Base-by-base conservation (phyloP, 1,284 basidiomycete genomes). In the Cystobasidium pallidum region DNA sequence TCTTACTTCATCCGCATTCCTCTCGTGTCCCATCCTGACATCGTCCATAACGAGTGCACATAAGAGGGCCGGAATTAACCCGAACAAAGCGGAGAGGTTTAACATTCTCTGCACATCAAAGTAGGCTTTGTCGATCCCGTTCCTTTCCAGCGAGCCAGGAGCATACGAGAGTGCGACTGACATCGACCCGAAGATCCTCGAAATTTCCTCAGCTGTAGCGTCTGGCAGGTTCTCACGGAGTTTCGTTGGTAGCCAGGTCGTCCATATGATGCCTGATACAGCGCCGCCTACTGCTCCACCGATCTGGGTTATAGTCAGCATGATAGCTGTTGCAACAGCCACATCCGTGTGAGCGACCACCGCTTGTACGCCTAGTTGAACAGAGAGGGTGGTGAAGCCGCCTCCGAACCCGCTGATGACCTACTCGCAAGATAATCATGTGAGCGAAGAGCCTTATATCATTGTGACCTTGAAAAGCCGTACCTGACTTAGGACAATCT, bases 231-330 rank as follows among this genome's bases (percentile, higher is more conserved):
- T 67, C 2, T 24, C 7, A 13, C 28, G 24, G 1, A 79, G 75
- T n/a, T 72, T 75, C 2, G n/a, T 1, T n/a, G 77, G 76, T 15
- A 78, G 70, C 19, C 72, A 58, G 0, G 79, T 77, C 24, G 76
- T 78, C 79, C 79, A 80, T 11, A 80, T 67, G n/a, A 76, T 75
- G 2, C 79, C 79, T 6, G 79, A 76, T 21, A 75, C 66, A 13
- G 77, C 77, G 1, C 78, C 77, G n/a, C 79, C 79, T 24, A 78
- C 77, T 6, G 79, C 79, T 8, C 78, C 79, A 28, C 73, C 79
- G 41, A 80, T 76, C 28, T 78, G 78, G 1, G 79, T 78, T 59
- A 79, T 78, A 11, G 77, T 79, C 59, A 80, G 66, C 66, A 79
- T 78, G 41, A 78, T 75, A 26, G 79, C 78, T 2, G 78, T 80